phyloP scores from a whole-genome alignment of 768 basidiomycete genomes.

The Mycena amicta region DNA sequence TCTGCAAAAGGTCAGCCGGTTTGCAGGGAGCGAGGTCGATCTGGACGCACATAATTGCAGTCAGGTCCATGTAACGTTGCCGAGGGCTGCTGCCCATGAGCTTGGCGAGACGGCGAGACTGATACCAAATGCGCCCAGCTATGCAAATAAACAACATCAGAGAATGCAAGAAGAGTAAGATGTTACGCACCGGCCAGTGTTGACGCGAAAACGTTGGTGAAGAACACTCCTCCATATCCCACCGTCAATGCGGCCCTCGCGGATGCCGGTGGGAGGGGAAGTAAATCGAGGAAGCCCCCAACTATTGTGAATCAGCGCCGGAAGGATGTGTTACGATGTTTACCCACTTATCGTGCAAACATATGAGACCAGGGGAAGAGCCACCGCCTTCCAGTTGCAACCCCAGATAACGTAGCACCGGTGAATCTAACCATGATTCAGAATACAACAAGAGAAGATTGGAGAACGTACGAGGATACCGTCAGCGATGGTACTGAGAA shows the following conservation, averaged over 20 bases:
- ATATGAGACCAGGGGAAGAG: background rate
- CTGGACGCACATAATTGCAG: background rate
- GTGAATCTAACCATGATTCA: background rate
- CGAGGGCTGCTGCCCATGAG: background rate
- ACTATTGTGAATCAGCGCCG: background rate
- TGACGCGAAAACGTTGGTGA: background rate
- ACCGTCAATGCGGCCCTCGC: background rate
- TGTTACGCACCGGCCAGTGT: background rate
- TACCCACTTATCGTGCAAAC: background rate
- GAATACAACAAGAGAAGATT: background rate
- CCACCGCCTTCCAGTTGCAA: background rate
- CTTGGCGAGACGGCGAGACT: background rate
- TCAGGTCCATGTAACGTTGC: background rate
- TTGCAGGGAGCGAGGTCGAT: background rate
- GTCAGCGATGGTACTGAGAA: background rate
- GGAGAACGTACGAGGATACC: background rate
- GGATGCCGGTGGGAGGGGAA: background rate
- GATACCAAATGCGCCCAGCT: background rate
- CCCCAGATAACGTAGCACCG: slow-evolving; percentile 3
- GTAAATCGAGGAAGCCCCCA: background rate
- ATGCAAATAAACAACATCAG: background rate
- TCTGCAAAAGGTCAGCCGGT: background rate
- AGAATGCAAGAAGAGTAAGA: background rate
- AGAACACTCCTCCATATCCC: background rate
- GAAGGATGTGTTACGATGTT: background rate